Conservation (phyloP, 2,329 filamentous ascomycete genomes). For the Arthrobotrys conoides region DNA sequence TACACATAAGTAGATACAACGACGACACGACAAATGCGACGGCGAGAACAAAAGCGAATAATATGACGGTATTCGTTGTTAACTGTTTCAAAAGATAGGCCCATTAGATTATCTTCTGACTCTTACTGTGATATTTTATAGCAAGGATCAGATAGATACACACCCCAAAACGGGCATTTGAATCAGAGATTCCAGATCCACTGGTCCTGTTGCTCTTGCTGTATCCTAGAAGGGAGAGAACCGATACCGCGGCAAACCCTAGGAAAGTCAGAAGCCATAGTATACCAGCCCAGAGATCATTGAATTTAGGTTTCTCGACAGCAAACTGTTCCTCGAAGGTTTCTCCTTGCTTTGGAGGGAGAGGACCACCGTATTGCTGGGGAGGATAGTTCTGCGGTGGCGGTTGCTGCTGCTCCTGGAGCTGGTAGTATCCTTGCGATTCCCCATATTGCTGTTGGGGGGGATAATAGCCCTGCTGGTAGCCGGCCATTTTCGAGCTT, state of each 20-base stretch:
- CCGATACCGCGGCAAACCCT: constrained; percentile 83
- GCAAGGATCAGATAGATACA: background rate
- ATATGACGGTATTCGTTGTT: constrained; percentile 83
- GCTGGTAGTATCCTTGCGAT: constrained; percentile 66
- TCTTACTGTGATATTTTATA: background rate
- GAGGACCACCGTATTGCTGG: constrained; percentile 65
- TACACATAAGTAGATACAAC: constrained; percentile 81
- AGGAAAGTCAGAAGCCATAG: constrained; percentile 79
- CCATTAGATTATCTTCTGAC: background rate
- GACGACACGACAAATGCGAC: constrained; percentile 82
- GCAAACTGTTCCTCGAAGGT: constrained; percentile 86
- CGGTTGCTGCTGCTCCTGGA: constrained; percentile 60
- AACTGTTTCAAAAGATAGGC: constrained; percentile 25
- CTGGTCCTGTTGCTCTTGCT: constrained; percentile 65
- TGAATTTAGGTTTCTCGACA: constrained; percentile 85
- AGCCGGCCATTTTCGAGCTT: constrained; percentile 66
- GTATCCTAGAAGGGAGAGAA: constrained; percentile 81
- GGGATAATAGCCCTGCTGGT: constrained; percentile 63
- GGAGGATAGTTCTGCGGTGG: constrained; percentile 28
- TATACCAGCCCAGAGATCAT: constrained; percentile 90
- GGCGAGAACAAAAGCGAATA: constrained; percentile 83
- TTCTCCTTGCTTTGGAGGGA: constrained; percentile 62
- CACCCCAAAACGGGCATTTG: constrained; percentile 53
- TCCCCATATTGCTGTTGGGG: constrained; percentile 56
- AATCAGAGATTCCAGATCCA: constrained; percentile 44